Evolutionary conservation across 2,329 filamentous ascomycete species (phyloP), one percentile per base, ranked within the genome.

Genomic region (Nothophoma quercina): DNA sequence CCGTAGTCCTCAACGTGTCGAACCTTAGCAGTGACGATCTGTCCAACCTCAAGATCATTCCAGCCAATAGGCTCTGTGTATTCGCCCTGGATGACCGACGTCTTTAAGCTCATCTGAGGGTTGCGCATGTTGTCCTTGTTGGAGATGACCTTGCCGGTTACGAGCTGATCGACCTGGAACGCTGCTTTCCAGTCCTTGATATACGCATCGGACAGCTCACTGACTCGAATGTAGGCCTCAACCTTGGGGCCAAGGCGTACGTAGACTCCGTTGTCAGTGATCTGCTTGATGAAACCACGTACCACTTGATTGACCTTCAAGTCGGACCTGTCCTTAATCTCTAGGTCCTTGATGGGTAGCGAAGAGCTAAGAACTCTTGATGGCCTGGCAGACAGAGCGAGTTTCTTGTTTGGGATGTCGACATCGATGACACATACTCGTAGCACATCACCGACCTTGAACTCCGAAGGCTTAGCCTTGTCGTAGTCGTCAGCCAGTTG

Each of bases 1-100:
- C 95, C 95, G 71, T 93, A 99, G 25, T 96, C 90, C 68, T 96
- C 91, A 2, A 98, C 92, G 75, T 96, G 96, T 65, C 93, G 88
- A 49, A 99, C 86, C 70, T 91, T 96, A 40, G 93, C 95, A 10
- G 90, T 96, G 26, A 99, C 83, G 25, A 92, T 79, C 73, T 96
- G 90, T 6, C 92, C 93, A 56, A 84, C 79, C 68, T 88, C 85
- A 50, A 98, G 79, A 62, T 96, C 90, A n/a, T 82, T 81, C 57
- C 93, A 88, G 0, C 84, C 87, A n/a, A 88, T 73, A 1, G 86
- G 87, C 18, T 89, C 85, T 35, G 86, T 85, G 73, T 91, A 96
- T 61, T 93, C 81, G 58, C 89, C 85, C 52, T 96, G 89, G 7
- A 97, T 82, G 5, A 89, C 85, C 0, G 93, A 97, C 35, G 87